Evolutionary conservation across 1,284 basidiomycete genomes (phyloP).

Genomic region (Cryptococcus maquisensis): DNA sequence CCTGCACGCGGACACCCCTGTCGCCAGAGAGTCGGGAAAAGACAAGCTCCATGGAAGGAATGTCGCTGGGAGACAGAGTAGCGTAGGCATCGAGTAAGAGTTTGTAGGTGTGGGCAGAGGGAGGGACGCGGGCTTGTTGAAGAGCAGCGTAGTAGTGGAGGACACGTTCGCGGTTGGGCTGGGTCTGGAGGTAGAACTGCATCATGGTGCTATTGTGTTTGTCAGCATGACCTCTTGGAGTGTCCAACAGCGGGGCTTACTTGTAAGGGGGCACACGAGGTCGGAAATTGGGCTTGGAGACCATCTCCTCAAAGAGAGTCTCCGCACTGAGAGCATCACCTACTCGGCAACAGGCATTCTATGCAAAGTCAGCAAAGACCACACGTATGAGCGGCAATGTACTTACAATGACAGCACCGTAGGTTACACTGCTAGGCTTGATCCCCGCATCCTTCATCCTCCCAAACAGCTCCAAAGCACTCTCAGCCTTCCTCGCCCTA

Average conservation of each 20-base stretch:
- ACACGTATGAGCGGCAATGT: background rate
- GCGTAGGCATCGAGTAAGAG: constrained; percentile 89
- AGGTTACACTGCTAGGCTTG: constrained; percentile 79
- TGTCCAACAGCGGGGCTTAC: constrained; percentile 22
- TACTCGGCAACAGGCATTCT: constrained; percentile 80
- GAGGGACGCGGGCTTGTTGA: constrained; percentile 59
- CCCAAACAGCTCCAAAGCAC: constrained; percentile 78
- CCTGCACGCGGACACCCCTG: constrained; percentile 60
- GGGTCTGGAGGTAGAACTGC: constrained; percentile 88
- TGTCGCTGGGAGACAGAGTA: constrained; percentile 75
- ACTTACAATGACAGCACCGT: constrained; percentile 83
- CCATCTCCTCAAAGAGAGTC: constrained; percentile 82
- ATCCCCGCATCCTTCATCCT: constrained; percentile 63
- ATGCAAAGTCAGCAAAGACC: background rate
- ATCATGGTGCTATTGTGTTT: constrained; percentile 82
- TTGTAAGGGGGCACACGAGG: constrained; percentile 81
- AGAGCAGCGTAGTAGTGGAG: constrained; percentile 75
- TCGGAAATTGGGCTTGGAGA: constrained; percentile 65
- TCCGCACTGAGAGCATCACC: constrained; percentile 83
- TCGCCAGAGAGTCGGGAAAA: constrained; percentile 62
- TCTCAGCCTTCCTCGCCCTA: constrained; percentile 84
- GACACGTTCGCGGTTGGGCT: constrained; percentile 74
- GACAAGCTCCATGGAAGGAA: constrained; percentile 67
- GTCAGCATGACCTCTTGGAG: constrained; percentile 2
- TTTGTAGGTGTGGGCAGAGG: constrained; percentile 91